Base-by-base conservation (phyloP, 352 stramenopile genomes). In the Detonula confervacea region DNA sequence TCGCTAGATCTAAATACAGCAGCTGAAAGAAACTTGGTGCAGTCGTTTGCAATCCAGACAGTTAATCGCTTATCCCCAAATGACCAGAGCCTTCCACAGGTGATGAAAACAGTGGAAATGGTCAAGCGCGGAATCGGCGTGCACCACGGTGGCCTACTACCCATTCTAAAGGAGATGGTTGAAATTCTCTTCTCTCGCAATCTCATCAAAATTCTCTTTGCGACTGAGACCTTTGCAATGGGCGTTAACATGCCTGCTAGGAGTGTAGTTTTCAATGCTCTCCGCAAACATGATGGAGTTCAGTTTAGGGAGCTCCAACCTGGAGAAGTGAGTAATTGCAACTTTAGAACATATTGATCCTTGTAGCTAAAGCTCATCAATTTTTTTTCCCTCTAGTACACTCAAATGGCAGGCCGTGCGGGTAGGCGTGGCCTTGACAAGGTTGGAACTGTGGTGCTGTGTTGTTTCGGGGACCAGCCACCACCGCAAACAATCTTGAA, bases 281-380 rank as follows among this genome's bases (percentile, higher is more conserved):
- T 98, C 55, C 91, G 96, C 27, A 99, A 99, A 90, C 97, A 99
- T 79, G 97, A 99, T 83, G 97, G 97, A 20, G 79, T 73, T 33
- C 80, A 95, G 74, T 93, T 93, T 69, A 70, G 90, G 46, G 72
- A 83, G 22, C 64, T 95, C 1, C 79, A 93, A 55, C 86, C 87
- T 64, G 82, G 81, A 49, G 35, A n/a, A n/a, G n/a, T n/a, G n/a
- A n/a, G n/a, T n/a, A n/a, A n/a, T n/a, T n/a, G n/a, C n/a, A n/a
- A n/a, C n/a, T n/a, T n/a, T n/a, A n/a, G n/a, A n/a, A n/a, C n/a
- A n/a, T n/a, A n/a, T n/a, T n/a, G n/a, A n/a, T n/a, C n/a, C n/a
- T n/a, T n/a, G n/a, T n/a, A n/a, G n/a, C n/a, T n/a, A n/a, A n/a
- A n/a, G n/a, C n/a, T n/a, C n/a, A n/a, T n/a, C n/a, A n/a, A n/a